Conservation (phyloP, 2,329 filamentous ascomycete species). For the Penicillium sp. region DNA sequence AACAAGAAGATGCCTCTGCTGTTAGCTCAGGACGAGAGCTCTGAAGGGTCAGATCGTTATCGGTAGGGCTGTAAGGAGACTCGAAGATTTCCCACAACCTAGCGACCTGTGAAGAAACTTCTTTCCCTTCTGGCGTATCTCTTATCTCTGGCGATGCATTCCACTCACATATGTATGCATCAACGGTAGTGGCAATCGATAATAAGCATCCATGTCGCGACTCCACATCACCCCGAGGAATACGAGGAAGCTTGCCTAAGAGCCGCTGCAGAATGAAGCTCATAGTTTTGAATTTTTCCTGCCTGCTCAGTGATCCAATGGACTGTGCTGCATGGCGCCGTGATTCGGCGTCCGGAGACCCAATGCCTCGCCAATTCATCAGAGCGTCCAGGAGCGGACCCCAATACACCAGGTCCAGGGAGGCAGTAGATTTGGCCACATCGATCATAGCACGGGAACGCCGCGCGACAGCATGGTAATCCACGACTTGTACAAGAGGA, state of each 20-base stretch:
- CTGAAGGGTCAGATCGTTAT: constrained; percentile 42
- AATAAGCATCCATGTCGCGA: constrained; percentile 47
- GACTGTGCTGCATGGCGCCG: constrained; percentile 70
- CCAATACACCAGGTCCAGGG: constrained; percentile 65
- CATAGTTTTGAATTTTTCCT: constrained; percentile 33
- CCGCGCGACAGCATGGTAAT: constrained; percentile 92
- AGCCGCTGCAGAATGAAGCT: constrained; percentile 34
- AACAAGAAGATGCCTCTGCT: constrained; percentile 41
- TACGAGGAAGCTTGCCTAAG: constrained; percentile 34
- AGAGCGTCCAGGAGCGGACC: constrained; percentile 68
- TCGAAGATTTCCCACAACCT: constrained; percentile 41
- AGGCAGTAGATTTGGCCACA: constrained; percentile 68
- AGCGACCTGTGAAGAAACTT: constrained; percentile 30
- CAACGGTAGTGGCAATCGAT: constrained; percentile 39
- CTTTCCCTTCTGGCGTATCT: constrained; percentile 22
- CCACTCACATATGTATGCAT: constrained; percentile 30
- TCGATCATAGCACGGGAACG: constrained; percentile 76
- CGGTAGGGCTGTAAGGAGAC: constrained; percentile 32
- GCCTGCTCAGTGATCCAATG: constrained; percentile 55
- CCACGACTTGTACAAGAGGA: constrained; percentile 79
- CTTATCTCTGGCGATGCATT: constrained; percentile 15
- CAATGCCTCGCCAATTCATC: constrained; percentile 84
- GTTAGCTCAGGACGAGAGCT: constrained; percentile 43
- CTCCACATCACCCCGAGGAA: constrained; percentile 42
- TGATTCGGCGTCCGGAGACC: constrained; percentile 71